phyloP scores from a whole-genome alignment of 352 stramenopile genomes.

The Pythium sukuiense region DNA sequence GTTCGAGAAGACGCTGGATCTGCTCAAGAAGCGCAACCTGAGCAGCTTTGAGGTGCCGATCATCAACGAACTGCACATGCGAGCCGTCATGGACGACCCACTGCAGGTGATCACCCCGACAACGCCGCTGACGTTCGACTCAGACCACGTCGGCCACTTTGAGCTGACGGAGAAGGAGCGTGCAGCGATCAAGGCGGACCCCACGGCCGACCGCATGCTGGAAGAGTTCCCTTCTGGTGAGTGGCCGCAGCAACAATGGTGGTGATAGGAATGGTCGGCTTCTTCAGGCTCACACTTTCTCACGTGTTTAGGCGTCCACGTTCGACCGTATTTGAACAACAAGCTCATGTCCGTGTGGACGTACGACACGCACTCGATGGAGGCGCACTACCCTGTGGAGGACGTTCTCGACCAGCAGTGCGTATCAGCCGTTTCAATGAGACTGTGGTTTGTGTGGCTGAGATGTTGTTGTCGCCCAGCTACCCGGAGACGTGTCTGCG shows the following conservation, averaged over 20 bases:
- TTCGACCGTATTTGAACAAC: conserved; percentile 54
- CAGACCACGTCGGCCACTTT: conserved; percentile 62
- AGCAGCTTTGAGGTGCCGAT: conserved; percentile 62
- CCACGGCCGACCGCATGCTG: conserved; percentile 44
- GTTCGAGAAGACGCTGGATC: conserved; percentile 60
- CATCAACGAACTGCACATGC: conserved; percentile 75
- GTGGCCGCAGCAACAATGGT: background rate
- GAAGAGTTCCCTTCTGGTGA: conserved; percentile 55
- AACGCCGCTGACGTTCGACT: conserved; percentile 74
- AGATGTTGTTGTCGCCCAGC: conserved; percentile 26
- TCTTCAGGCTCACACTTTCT: background rate
- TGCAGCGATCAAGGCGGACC: conserved; percentile 36
- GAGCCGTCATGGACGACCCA: conserved; percentile 65
- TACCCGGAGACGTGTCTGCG: conserved; percentile 72
- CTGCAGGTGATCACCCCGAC: conserved; percentile 47
- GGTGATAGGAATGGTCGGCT: background rate
- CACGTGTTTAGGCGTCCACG: conserved; percentile 50
- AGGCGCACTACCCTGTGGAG: conserved; percentile 63
- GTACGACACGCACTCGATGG: conserved; percentile 67
- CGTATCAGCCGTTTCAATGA: background rate
- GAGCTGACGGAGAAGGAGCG: conserved; percentile 60
- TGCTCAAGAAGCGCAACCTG: conserved; percentile 54
- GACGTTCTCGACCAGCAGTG: conserved; percentile 59
- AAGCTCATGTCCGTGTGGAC: conserved; percentile 82
- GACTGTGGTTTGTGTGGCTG: background rate